phyloP scores from a whole-genome alignment of 257 asterid species.

The Salvia rosmarinus region DNA sequence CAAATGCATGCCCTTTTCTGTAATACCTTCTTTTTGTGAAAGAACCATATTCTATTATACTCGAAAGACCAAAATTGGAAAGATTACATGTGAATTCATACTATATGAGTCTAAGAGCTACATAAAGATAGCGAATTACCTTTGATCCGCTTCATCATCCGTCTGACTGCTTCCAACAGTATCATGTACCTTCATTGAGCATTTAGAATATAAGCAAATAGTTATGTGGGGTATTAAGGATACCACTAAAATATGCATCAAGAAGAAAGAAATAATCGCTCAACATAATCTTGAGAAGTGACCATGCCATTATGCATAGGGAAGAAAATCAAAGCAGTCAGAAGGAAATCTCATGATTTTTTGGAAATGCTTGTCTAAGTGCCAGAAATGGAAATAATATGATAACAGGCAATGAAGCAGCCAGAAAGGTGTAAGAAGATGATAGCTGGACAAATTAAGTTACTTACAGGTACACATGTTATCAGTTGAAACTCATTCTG shows the following conservation, averaged over 20 bases:
- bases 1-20: conserved; percentile 19
- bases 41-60: conserved; percentile 17
- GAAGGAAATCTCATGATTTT: conserved; percentile 8
- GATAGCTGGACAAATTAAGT: conserved; percentile 29
- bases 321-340: not conserved
- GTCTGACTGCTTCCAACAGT: conserved; percentile 81
- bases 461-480: conserved; percentile 99
- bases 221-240: conserved; percentile 18
- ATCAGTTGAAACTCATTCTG: conserved; percentile 95
- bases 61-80: conserved; percentile 14
- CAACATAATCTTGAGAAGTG: conserved; percentile 1
- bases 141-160: conserved; percentile 71
- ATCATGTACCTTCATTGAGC: conserved; percentile 77
- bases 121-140: conserved; percentile 48
- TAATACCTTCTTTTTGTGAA: conserved; percentile 7
- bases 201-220: conserved; percentile 39
- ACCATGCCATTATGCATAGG: not conserved
- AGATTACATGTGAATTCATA: conserved; percentile 22
- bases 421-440: not conserved
- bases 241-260: conserved; percentile 22
- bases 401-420: conserved; percentile 12
- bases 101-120: conserved; percentile 26
- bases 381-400: conserved; percentile 27
- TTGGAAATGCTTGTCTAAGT: conserved; percentile 13
- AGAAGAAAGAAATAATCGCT: conserved; percentile 16